Base-by-base conservation (phyloP, 2,329 filamentous ascomycete species). In the Neonectria magnoliae region DNA sequence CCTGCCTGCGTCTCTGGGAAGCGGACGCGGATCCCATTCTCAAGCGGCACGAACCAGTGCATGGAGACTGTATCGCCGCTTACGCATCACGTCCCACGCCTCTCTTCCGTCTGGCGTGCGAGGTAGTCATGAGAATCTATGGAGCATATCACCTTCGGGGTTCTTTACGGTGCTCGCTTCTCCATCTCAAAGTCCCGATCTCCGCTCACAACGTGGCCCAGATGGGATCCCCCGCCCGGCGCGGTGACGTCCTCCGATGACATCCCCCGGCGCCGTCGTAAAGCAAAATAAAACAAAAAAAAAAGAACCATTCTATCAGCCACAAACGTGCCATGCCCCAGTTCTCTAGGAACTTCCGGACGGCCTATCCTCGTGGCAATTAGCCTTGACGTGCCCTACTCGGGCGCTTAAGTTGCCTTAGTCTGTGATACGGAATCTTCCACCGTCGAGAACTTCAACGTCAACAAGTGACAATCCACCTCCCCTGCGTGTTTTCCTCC, bases 171-270 rank as follows among this genome's bases (percentile, higher is more conserved):
- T 25, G 29, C 29, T 31, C 29, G 44, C 8, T 14, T 41, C 14
- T 31, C 29, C 18, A 6, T 14, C 42, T 25, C 31, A 51, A 50
- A 36, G 42, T 14, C 33, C 36, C 54, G 60, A 62, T 63, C 60
- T 63, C 50, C 60, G 55, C 33, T 55, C 50, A 55, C 31, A 69
- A 70, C 67, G 68, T 70, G 68, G 68, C 55, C 52, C 41, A 60
- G 66, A 65, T 53, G 58, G 69, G 67, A 68, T 65, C 59, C 65
- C 33, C 29, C 55, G 45, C 27, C 22, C 25, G 48, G 41, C 31
- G 25, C 16, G 42, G 53, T 56, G 53, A 44, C 53, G 53, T 56
- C 36, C 36, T 31, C 36, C 36, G 25, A 44, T 31, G 52, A 41
- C n/a, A 14, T 25, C 33, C 11, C 13, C 11, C 36, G 14, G 14